Evolutionary conservation across 768 basidiomycete species (phyloP).

Genomic region (Hygrocybe punicea): DNA sequence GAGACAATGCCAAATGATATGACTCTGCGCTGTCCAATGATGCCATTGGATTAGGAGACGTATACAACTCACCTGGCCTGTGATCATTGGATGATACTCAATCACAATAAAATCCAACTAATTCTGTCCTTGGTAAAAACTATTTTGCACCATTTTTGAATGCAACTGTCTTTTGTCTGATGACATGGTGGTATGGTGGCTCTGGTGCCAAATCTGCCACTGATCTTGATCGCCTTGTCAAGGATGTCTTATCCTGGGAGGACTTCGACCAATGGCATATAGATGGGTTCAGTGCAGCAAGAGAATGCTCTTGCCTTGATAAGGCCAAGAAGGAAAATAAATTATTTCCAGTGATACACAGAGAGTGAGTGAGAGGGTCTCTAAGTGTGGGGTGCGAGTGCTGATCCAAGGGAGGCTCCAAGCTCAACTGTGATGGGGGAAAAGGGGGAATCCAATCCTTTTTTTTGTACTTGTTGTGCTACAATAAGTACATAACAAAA

Average conservation of each 20-base stretch:
- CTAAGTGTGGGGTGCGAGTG: too few species aligned
- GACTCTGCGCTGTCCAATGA: not conserved
- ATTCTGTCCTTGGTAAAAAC: too few species aligned
- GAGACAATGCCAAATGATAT: constrained; percentile 1
- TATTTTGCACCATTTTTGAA: not conserved
- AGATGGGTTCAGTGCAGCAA: constrained; percentile 14
- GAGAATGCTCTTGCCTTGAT: constrained; percentile 18
- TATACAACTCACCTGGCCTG: not conserved
- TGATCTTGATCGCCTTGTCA: constrained; percentile 9
- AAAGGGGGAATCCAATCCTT: too few species aligned
- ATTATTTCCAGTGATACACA: too few species aligned
- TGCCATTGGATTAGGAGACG: not conserved
- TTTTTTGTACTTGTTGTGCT: too few species aligned
- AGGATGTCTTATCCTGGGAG: constrained; percentile 19
- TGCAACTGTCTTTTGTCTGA: not conserved
- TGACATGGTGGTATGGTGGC: not conserved
- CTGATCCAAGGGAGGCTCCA: too few species aligned
- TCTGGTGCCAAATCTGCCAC: not conserved
- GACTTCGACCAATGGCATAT: constrained; percentile 25
- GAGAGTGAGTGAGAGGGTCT: too few species aligned
- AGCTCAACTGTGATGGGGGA: too few species aligned
- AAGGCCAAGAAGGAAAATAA: not conserved
- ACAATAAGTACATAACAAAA: too few species aligned
- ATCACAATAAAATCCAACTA: not conserved
- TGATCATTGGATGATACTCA: not conserved